Evolutionary conservation across 805 yeast genomes (phyloP).

Genomic region (Yamadazyma olivae): DNA sequence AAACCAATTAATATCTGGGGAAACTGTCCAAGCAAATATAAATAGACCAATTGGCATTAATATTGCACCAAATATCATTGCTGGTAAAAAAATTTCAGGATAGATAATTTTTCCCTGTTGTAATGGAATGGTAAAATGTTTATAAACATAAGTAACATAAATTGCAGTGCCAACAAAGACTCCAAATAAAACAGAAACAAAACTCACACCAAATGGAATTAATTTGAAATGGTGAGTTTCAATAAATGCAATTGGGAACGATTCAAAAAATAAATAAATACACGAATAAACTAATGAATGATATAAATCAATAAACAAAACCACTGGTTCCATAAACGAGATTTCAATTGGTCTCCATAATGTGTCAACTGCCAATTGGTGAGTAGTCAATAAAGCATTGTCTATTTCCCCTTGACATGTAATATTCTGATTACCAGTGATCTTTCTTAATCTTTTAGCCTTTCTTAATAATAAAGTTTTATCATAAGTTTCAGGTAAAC

Average conservation of each 20-base stretch:
- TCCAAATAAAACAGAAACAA: conserved; percentile 11
- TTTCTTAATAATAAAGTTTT: conserved; percentile 45
- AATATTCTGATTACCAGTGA: conserved; percentile 48
- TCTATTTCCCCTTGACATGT: conserved; percentile 38
- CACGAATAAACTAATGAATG: conserved; percentile 51
- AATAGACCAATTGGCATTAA: too few species aligned
- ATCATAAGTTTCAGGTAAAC: conserved; percentile 48
- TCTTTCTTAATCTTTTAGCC: conserved; percentile 44
- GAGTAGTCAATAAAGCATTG: too few species aligned
- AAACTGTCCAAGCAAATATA: conserved; percentile 51
- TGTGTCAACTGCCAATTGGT: too few species aligned
- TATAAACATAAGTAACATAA: conserved; percentile 1
- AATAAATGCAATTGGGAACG: conserved; percentile 53
- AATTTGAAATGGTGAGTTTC: conserved; percentile 45
- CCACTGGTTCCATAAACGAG: conserved; percentile 51
- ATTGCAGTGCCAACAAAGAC: conserved; percentile 2
- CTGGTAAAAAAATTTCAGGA: conserved; percentile 40
- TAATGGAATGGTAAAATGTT: not conserved
- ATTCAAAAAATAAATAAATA: conserved; percentile 57
- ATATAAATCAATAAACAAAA: conserved; percentile 49
- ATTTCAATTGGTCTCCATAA: conserved; percentile 53
- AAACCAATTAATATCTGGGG: conserved; percentile 44
- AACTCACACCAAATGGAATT: conserved; percentile 48
- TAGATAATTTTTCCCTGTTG: conserved; percentile 17
- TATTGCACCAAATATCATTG: conserved; percentile 43